Percentiles rank a stretch among this genome's conserved stretches.
Evolutionary conservation across 2,329 filamentous ascomycete species (phyloP).

Genomic region (Xylaria sp.): DNA sequence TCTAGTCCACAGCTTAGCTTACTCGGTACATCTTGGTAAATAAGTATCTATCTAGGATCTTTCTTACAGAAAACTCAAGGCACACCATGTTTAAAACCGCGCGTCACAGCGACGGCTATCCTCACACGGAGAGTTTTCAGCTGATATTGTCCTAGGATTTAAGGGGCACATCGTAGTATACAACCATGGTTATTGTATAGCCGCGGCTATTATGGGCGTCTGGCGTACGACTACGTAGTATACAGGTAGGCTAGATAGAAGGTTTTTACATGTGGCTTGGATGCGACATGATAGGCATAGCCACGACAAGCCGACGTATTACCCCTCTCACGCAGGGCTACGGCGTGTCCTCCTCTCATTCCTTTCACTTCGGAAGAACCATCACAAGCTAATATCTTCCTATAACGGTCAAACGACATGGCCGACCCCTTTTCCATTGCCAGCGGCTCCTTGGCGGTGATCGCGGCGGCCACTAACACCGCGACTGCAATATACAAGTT

Average conservation of each 20-base stretch:
- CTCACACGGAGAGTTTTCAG: neutral
- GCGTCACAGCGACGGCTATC: neutral
- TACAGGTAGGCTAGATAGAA: neutral
- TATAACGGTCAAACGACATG: neutral
- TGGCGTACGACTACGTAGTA: neutral
- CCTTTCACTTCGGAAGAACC: neutral
- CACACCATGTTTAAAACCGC: neutral
- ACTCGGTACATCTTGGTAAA: too few species aligned
- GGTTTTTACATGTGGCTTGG: neutral
- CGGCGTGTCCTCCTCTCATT: neutral
- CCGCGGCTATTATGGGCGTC: neutral
- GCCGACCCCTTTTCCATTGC: constrained; percentile 4
- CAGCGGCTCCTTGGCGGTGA: neutral
- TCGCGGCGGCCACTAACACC: neutral
- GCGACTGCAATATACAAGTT: neutral
- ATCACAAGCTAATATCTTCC: neutral
- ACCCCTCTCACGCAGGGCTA: constrained; percentile 3
- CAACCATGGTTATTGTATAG: neutral
- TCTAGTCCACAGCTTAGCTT: too few species aligned
- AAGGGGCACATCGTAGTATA: too few species aligned
- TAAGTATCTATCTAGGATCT: too few species aligned
- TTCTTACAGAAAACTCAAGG: neutral
- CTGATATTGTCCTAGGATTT: neutral
- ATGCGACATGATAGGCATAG: neutral
- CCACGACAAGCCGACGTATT: neutral